Evolutionary conservation across 176 grass and related monocot species (phyloP).

Genomic region (Neostapfia colusana): DNA sequence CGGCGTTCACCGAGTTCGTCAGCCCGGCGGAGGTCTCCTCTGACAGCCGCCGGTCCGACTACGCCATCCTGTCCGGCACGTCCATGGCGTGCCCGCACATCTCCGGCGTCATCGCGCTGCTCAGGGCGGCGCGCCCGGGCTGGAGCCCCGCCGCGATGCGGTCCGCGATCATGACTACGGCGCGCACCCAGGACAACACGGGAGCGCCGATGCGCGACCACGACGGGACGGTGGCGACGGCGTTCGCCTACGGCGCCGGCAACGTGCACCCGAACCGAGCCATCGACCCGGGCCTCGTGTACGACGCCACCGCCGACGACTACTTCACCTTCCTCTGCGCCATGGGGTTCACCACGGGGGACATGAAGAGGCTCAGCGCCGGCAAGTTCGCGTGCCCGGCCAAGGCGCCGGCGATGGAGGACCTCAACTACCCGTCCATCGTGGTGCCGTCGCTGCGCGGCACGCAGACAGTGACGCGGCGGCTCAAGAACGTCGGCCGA

Average conservation of each 20-base stretch:
- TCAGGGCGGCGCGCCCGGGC: slow-evolving; percentile 53
- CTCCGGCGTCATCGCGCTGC: slow-evolving; percentile 51
- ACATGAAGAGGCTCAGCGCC: slow-evolving; percentile 25
- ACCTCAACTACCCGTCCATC: slow-evolving; percentile 93
- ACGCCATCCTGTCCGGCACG: slow-evolving; percentile 62
- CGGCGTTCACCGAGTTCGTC: slow-evolving; percentile 58
- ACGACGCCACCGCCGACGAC: slow-evolving; percentile 51
- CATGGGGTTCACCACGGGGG: slow-evolving; percentile 34
- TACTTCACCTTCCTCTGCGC: slow-evolving; percentile 74
- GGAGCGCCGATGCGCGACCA: slow-evolving; percentile 50
- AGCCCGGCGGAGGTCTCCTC: slow-evolving; percentile 26
- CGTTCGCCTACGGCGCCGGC: slow-evolving; percentile 66
- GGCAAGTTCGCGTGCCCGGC: slow-evolving; percentile 51
- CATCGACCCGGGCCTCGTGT: slow-evolving; percentile 68
- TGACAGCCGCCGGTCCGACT: slow-evolving; percentile 48
- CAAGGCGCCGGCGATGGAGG: slow-evolving; percentile 36
- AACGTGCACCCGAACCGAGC: slow-evolving; percentile 74
- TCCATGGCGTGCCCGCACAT: slow-evolving; percentile 83
- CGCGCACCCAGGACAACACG: slow-evolving; percentile 66
- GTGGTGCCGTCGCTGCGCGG: slow-evolving; percentile 31
- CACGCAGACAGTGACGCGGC: slow-evolving; percentile 43
- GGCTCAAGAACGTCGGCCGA: slow-evolving; percentile 64
- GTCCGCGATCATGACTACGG: slow-evolving; percentile 76
- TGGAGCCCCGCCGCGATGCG: slow-evolving; percentile 72
- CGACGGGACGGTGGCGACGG: slow-evolving; percentile 38